Evolutionary conservation across 2,329 filamentous ascomycete genomes (phyloP), one percentile per base, ranked within the genome.

Genomic region (Fusarium citri): DNA sequence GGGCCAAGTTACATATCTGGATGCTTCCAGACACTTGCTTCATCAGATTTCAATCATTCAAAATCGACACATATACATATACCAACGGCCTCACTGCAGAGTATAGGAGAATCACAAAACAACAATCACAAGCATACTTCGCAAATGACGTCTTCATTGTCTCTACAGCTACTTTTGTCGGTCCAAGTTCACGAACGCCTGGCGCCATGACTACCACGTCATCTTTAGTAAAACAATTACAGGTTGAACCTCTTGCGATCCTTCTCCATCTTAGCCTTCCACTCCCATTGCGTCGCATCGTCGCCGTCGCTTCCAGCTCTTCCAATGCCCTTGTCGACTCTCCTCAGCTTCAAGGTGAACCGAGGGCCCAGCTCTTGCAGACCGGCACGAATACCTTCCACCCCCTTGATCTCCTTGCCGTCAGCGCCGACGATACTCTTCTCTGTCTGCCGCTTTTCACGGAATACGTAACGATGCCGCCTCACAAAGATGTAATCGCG

Each of bases 211-310:
- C 47, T 47, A 26, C 41, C 34, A 54, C n/a, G 18, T 22, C 51
- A 55, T 40, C 47, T 49, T 59, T 42, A 53, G 45, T 34, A 31
- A 55, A 56, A 22, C 55, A 55, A 65, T 68, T 86, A 98, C 78
- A 99, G 84, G 81, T 97, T 96, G 83, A 98, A 99, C 78, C 93
- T 91, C 72, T 95, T 98, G 76, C 96, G 87, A 77, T 92, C 86
- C 85, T 98, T 98, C 83, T 99, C 96, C 91, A 96, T 97, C 78
- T 90, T 90, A 14, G 92, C 92, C 83, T 97, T 97, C 96, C 96
- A 99, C 79, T 98, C 89, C 95, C 96, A 98, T 77, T 97, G 93
- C 72, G 94, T 88, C 40, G 94, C 93, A 80, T 91, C 83, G 80
- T 89, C 84, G 84, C 93, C 88, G 66, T 89, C 86, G 73, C 88